These are phyloP conservation scores for Pisolithus tinctorius DNA, from an alignment of 768 basidiomycete genomes.

Conservation along the genomic window DNA sequence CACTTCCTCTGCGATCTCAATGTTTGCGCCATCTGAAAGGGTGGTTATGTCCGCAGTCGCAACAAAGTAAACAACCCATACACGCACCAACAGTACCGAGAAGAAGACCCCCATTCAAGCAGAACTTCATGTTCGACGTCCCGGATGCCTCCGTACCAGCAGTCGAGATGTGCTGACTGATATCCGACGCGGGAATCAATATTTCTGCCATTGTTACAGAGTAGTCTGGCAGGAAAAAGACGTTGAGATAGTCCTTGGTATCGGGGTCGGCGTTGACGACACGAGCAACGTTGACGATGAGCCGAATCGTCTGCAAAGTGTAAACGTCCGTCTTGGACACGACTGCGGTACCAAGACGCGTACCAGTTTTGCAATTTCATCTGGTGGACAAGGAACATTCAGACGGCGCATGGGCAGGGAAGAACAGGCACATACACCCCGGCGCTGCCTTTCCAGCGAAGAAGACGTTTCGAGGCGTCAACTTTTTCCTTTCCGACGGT, in stretches of 20 bases:
- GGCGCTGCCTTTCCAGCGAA: constrained; percentile 98
- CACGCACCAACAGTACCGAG: constrained; percentile 70
- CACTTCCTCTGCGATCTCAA: constrained; percentile 94
- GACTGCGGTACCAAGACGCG: constrained; percentile 2
- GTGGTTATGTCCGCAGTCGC: not conserved
- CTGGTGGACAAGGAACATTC: constrained; percentile 27
- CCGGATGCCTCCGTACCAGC: constrained; percentile 90
- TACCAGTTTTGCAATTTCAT: constrained; percentile 89
- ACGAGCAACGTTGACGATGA: constrained; percentile 86
- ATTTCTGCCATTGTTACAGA: constrained; percentile 79
- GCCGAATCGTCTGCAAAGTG: constrained; percentile 66
- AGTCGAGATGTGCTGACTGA: constrained; percentile 95
- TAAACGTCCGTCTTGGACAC: not conserved
- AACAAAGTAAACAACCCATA: not conserved
- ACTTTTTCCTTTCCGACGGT: constrained; percentile 73
- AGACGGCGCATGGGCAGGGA: not conserved
- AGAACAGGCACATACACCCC: constrained; percentile 49
- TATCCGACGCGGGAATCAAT: constrained; percentile 87
- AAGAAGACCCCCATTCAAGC: constrained; percentile 83
- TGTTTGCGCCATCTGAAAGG: constrained; percentile 78
- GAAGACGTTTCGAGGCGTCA: constrained; percentile 84
- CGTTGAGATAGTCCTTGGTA: constrained; percentile 75
- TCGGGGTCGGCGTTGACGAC: constrained; percentile 70
- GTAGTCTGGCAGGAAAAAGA: constrained; percentile 97
- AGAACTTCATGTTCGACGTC: constrained; percentile 86